These are phyloP conservation scores for Colletotrichum melonis DNA, from an alignment of 2,329 filamentous ascomycete genomes.

Conservation along the genomic window DNA sequence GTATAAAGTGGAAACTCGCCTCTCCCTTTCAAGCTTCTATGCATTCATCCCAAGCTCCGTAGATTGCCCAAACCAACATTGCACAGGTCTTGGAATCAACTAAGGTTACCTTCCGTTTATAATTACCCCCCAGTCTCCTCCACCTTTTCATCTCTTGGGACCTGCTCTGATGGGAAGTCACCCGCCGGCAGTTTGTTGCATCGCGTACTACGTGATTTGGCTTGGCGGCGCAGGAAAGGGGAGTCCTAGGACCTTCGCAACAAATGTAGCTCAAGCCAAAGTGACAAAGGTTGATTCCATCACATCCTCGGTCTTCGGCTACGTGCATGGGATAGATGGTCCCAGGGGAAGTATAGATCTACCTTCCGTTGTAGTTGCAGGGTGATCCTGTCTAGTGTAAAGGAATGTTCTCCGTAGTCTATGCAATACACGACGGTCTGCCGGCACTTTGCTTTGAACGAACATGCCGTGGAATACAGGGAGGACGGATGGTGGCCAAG, in stretches of 20 bases:
- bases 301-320: not conserved
- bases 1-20: not conserved
- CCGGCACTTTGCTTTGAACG: constrained; percentile 8
- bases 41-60: not conserved
- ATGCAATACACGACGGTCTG: not conserved
- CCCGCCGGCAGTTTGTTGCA: constrained; percentile 34
- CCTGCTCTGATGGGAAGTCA: constrained; percentile 33
- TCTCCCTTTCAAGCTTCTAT: too few species aligned
- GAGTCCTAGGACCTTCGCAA: not conserved
- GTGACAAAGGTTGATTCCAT: not conserved
- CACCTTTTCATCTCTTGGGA: constrained; percentile 18
- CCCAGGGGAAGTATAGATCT: not conserved
- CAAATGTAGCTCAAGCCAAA: not conserved
- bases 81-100: not conserved
- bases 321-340: not conserved
- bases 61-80: not conserved
- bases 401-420: too few species aligned
- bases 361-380: not conserved
- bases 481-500: constrained; percentile 13
- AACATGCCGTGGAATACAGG: not conserved
- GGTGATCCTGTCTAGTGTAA: not conserved
- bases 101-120: constrained; percentile 13
- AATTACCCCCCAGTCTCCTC: not conserved
- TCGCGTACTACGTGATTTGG: constrained; percentile 26
- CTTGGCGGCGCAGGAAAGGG: constrained; percentile 16